Evolutionary conservation across 2,329 filamentous ascomycete species (phyloP).

Genomic region (Cladosporium sp.): DNA sequence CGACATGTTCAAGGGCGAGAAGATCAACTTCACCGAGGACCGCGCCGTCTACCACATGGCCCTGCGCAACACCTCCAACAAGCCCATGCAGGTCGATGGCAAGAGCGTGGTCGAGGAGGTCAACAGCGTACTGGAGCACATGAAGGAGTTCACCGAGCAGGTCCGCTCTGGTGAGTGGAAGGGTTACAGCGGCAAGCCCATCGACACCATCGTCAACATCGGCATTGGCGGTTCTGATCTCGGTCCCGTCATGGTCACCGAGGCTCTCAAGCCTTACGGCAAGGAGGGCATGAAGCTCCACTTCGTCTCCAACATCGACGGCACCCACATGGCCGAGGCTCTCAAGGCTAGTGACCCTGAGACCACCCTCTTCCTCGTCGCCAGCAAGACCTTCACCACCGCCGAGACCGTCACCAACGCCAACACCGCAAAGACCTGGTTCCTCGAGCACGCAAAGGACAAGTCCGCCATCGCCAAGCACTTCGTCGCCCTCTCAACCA

Average conservation of each 20-base stretch:
- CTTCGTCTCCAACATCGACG: slow-evolving; percentile 99
- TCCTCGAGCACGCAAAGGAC: slow-evolving; percentile 80
- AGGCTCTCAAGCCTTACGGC: slow-evolving; percentile 93
- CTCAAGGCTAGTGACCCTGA: slow-evolving; percentile 85
- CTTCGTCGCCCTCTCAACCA: slow-evolving; percentile 96
- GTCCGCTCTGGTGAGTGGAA: slow-evolving; percentile 94
- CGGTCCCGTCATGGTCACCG: slow-evolving; percentile 97
- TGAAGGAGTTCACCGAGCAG: slow-evolving; percentile 97
- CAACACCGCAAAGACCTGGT: slow-evolving; percentile 95
- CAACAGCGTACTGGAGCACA: slow-evolving; percentile 86
- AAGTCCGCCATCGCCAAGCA: slow-evolving; percentile 80
- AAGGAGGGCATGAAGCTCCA: slow-evolving; percentile 81
- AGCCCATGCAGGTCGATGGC: slow-evolving; percentile 78
- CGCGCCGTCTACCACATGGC: slow-evolving; percentile 94
- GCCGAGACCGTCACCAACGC: slow-evolving; percentile 96
- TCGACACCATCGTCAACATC: slow-evolving; percentile 94
- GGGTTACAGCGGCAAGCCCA: slow-evolving; percentile 94
- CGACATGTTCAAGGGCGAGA: slow-evolving; percentile 94
- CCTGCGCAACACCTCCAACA: slow-evolving; percentile 81
- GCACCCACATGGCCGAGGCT: slow-evolving; percentile 94
- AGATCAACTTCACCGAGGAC: slow-evolving; percentile 99
- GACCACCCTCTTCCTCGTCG: slow-evolving; percentile 97
- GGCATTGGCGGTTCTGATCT: slow-evolving; percentile 98
- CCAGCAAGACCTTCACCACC: slow-evolving; percentile 99
- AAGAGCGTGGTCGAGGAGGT: slow-evolving; percentile 92